Evolutionary conservation across 1,139 yeast species (phyloP), one percentile per base, ranked within the genome.

Genomic region (Candida anutae): DNA sequence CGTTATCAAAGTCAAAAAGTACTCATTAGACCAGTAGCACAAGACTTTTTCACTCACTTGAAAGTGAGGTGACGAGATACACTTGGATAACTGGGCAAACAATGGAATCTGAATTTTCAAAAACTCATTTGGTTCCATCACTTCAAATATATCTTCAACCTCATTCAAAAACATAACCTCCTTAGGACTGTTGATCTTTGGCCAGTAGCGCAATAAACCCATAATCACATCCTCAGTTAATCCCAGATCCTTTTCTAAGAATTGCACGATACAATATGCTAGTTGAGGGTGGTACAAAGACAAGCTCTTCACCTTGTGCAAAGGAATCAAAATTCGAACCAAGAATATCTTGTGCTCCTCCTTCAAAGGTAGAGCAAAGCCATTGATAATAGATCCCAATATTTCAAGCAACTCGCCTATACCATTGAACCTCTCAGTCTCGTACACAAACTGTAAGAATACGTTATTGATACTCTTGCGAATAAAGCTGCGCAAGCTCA

Each of bases 1-100:
- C 16, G 94, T 84, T 27, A 93, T 87, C 39, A 90, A 61, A 23
- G 88, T 81, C 43, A 90, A 74, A 51, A 90, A 88, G 58, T 84
- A 88, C 50, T 90, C 98, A 53, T 90, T 90, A 42, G 84, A 82
- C 94, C 96, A 93, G 55, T 78, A 87, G 50, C 90, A 83, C 34
- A 90, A 69, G 1, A 93, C 95, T 43, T 94, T 87, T 55, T 90
- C 99, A 38, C 94, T 83, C 16, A 90, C 96, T 63, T 93, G 98
- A 64, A 90, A 93, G 61, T 90, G 98, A 15, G 95, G 87, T 3
- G 95, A 83, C 16, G 95, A 74, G 27, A 93, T 88, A 60, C 97
- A 88, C 58, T 84, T 87, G 31, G 95, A 82, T 40, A 90, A 68
- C 57, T 93, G 98, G 21, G 93, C 94, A 58, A 88, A 88, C 31